Conservation (phyloP, 345 rosid genomes). For the Linum usitatissimum region DNA sequence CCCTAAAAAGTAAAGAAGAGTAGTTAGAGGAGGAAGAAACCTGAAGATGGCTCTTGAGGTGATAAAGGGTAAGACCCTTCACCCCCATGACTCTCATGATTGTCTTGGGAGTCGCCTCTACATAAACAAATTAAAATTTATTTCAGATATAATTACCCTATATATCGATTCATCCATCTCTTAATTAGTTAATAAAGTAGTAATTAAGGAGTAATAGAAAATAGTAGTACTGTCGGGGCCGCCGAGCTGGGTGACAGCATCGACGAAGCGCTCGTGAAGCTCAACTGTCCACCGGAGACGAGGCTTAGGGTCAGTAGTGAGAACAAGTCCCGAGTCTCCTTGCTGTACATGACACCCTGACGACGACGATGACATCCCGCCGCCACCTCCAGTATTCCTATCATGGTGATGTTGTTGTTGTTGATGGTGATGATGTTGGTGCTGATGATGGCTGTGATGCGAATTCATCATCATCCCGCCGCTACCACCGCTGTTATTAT, state of each 20-base stretch:
- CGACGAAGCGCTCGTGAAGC: conserved; percentile 98
- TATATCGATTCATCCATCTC: not conserved
- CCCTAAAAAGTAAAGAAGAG: not conserved
- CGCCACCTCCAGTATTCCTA: not conserved
- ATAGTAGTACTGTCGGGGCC: conserved; percentile 80
- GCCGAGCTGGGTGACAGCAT: conserved; percentile 96
- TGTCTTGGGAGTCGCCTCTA: conserved; percentile 99
- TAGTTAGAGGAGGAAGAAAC: conserved; percentile 19
- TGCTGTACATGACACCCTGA: conserved; percentile 60
- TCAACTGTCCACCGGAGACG: conserved; percentile 99
- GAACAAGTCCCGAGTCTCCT: conserved; percentile 98
- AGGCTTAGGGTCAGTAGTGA: conserved; percentile 99
- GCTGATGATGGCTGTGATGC: conserved; percentile 39
- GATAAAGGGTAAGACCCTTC: conserved; percentile 99
- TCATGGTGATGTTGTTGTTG: not conserved
- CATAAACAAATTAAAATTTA: conserved; percentile 2
- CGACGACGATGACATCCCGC: not conserved
- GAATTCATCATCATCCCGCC: conserved; percentile 45
- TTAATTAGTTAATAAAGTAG: not conserved
- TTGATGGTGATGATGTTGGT: not conserved
- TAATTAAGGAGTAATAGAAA: not conserved
- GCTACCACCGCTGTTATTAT: not conserved
- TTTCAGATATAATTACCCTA: not conserved
- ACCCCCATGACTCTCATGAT: conserved; percentile 99
- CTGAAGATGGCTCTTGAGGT: conserved; percentile 99